Evolutionary conservation across 768 basidiomycete species (phyloP).

Genomic region (Mycena sanguinolenta): DNA sequence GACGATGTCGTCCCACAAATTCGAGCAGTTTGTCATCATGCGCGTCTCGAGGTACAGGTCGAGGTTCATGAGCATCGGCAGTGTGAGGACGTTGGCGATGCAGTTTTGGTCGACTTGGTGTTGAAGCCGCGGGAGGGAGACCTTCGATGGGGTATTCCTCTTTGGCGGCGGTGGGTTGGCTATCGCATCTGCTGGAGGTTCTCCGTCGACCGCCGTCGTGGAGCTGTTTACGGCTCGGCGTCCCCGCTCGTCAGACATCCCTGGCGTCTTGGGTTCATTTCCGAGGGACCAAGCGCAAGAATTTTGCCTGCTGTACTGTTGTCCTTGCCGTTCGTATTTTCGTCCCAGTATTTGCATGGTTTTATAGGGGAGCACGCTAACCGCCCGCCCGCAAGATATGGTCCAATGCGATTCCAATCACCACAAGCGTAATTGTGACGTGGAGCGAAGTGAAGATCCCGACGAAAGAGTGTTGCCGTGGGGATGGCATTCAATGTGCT

Average conservation of each 20-base stretch:
- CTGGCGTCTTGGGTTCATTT: conserved; percentile 5
- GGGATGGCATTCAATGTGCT: conserved; percentile 18
- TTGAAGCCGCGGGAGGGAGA: conserved; percentile 79
- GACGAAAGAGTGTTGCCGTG: conserved; percentile 29
- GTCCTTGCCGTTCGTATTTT: conserved; percentile 21
- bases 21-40: conserved; percentile 88
- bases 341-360: conserved; percentile 32
- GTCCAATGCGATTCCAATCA: conserved; percentile 28
- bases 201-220: conserved; percentile 32
- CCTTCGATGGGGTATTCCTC: conserved; percentile 71
- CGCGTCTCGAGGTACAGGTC: conserved; percentile 95
- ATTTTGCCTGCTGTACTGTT: not conserved
- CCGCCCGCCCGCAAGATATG: conserved; percentile 22
- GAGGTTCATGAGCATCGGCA: conserved; percentile 89
- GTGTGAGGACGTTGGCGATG: conserved; percentile 82
- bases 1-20: conserved; percentile 92
- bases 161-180: conserved; percentile 15
- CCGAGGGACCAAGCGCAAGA: conserved; percentile 6
- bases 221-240: conserved; percentile 30
- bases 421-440: conserved; percentile 33
- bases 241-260: not conserved
- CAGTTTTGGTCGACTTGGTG: conserved; percentile 90
- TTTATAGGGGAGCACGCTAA: conserved; percentile 35
- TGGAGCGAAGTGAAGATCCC: conserved; percentile 37
- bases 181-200: conserved; percentile 23